Percentiles rank a stretch among this genome's conserved stretches.
Evolutionary conservation across 331 rosid genomes (phyloP).

Genomic region (Cydonia oblonga): DNA sequence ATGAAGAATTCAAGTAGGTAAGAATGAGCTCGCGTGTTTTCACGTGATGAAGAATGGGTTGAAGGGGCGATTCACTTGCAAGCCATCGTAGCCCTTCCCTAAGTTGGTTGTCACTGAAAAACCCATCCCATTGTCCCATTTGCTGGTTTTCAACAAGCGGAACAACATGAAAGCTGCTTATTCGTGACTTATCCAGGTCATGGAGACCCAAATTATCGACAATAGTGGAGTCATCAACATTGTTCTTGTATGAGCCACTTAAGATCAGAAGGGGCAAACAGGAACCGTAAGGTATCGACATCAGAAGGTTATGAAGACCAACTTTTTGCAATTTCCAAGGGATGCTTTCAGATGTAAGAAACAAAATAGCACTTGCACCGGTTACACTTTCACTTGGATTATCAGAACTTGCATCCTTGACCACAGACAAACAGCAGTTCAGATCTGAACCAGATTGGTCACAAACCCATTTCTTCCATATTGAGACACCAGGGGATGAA

Average conservation of each 20-base stretch:
- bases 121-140: conserved; percentile 35
- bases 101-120: conserved; percentile 58
- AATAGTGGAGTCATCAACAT: conserved; percentile 29
- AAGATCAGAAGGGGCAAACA: conserved; percentile 75
- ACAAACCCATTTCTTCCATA: conserved; percentile 72
- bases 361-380: conserved; percentile 71
- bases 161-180: conserved; percentile 51
- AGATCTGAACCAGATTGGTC: conserved; percentile 31
- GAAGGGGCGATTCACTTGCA: conserved; percentile 71
- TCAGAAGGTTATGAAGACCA: conserved; percentile 52
- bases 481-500: conserved; percentile 55
- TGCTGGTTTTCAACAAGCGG: conserved; percentile 45
- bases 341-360: conserved; percentile 53
- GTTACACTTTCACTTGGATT: conserved; percentile 35
- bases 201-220: conserved; percentile 50
- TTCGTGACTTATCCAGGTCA: conserved; percentile 46
- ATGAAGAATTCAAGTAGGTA: conserved; percentile 41
- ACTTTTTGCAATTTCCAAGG: conserved; percentile 55
- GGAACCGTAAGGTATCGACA: conserved; percentile 60
- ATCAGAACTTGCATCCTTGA: conserved; percentile 45
- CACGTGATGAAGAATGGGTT: conserved; percentile 37
- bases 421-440: conserved; percentile 66
- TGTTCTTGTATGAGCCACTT: conserved; percentile 28
- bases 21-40: conserved; percentile 50
- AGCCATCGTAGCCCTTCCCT: conserved; percentile 86